These are phyloP conservation scores for Silene noctiflora DNA, from an alignment of 179 eudicot species.

Conservation along the genomic window DNA sequence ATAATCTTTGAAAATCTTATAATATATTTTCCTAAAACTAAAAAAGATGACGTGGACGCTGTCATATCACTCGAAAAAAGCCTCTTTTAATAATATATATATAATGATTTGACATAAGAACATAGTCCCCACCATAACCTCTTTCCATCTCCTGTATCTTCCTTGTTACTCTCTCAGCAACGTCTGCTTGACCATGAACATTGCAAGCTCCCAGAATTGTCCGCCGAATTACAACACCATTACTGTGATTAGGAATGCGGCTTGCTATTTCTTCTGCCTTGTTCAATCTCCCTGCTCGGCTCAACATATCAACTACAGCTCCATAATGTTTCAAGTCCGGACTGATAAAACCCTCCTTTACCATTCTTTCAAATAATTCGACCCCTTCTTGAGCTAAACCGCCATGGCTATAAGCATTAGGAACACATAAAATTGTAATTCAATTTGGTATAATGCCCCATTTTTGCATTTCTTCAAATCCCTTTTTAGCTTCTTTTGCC, in stretches of 20 bases:
- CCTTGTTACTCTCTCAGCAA: slow-evolving; percentile 46
- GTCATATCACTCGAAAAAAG: too few relatives aligned
- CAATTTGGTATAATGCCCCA: slow-evolving; percentile 45
- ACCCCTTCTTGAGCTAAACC: slow-evolving; percentile 64
- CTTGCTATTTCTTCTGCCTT: slow-evolving; percentile 59
- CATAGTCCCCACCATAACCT: slow-evolving; percentile 66
- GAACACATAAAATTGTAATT: slow-evolving; percentile 55
- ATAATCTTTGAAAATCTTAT: too few relatives aligned
- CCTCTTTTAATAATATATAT: too few relatives aligned
- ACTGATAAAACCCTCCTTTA: slow-evolving; percentile 24
- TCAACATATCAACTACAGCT: slow-evolving; percentile 61
- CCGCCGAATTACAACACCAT: slow-evolving; percentile 60
- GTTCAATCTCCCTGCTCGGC: slow-evolving; percentile 56
- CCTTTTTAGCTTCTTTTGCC: slow-evolving; percentile 48
- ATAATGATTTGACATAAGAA: slow-evolving; percentile 58
- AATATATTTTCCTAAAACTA: too few relatives aligned
- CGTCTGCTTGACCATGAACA: slow-evolving; percentile 44
- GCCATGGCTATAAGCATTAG: slow-evolving; percentile 60
- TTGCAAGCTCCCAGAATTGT: slow-evolving; percentile 73
- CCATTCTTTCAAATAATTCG: slow-evolving; percentile 47
- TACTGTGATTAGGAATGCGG: slow-evolving; percentile 35
- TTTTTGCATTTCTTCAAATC: slow-evolving; percentile 42
- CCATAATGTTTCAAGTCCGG: slow-evolving; percentile 61
- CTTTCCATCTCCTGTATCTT: slow-evolving; percentile 54
- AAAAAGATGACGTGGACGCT: too few relatives aligned